Base-by-base conservation (phyloP, 164 flowering plant genomes). In the Cinnamomum micranthum region DNA sequence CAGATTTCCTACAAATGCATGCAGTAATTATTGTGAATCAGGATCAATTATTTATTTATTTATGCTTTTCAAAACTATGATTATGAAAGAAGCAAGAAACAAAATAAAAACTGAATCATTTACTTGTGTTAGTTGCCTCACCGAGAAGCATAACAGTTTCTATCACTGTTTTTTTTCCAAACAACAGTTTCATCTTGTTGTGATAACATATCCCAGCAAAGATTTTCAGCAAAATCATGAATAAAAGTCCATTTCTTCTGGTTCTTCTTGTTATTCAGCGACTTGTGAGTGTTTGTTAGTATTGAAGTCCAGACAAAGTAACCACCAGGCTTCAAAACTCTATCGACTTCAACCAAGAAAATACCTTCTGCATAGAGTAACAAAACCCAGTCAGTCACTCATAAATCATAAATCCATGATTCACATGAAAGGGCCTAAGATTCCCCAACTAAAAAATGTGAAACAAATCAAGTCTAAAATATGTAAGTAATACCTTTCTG, bases 261-360 rank as follows among this genome's bases (percentile, higher is more conserved):
- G 73, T 87, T 86, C 71, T 77, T 89, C 85, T 90, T 94, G 77
- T 87, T 82, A 73, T 87, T 91, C 71, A 65, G 74, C 50, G 75
- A 83, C 14, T 80, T 74, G 47, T 82, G 92, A 70, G 87, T 78
- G 81, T 88, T 92, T 51, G 91, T 89, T 24, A 92, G 68, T 6
- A 94, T 95, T 76, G 97, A 93, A 76, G 97, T 96, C 99, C 97
- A 96, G 70, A 94, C 99, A 83, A 94, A 96, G 79, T 91, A 96
- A 80, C 99, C 98, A 74, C 99, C 98, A 60, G 99, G 97, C 83
- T 86, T 88, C 81, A 96, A 79, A 74, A 96, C 88, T 84, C 99
- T 90, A 81, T 96, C 97, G 65, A 77, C 94, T 87, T 96, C 99
- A 78, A 92, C 76, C 77, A 96, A 81, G 84, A 82, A 80, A 65